These are phyloP conservation scores for Yamadazyma laniorum DNA, from an alignment of 805 yeast genomes.

Conservation along the genomic window DNA sequence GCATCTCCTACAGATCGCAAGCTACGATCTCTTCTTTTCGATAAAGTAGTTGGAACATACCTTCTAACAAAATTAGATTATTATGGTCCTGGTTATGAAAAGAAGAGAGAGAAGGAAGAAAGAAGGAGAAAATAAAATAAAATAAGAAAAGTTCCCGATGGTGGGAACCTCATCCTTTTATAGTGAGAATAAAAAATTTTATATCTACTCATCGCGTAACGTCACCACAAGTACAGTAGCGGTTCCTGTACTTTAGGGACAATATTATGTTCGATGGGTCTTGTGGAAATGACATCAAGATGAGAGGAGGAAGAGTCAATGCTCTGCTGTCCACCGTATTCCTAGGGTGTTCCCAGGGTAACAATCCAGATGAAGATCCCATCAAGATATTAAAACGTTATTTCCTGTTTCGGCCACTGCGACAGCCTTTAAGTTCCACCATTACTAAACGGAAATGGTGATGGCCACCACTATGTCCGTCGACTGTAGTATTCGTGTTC, in stretches of 20 bases:
- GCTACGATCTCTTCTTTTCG: background rate
- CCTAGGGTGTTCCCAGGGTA: too few species aligned
- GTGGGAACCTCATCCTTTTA: constrained; percentile 6
- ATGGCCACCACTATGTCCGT: too few species aligned
- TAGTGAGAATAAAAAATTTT: constrained; percentile 5
- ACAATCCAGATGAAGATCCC: too few species aligned
- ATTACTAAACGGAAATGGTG: too few species aligned
- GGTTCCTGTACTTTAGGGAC: constrained; percentile 3
- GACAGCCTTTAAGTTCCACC: too few species aligned
- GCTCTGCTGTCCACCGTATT: too few species aligned
- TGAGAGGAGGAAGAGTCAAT: too few species aligned
- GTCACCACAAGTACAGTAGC: constrained; percentile 2
- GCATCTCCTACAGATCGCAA: background rate
- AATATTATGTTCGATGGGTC: too few species aligned
- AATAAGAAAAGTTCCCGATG: constrained; percentile 1
- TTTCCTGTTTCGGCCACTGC: too few species aligned
- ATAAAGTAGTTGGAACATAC: constrained; percentile 10
- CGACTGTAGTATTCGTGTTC: too few species aligned
- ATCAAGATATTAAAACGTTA: too few species aligned
- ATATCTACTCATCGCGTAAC: constrained; percentile 8
- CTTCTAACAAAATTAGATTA: constrained; percentile 9
- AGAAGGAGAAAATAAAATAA: constrained; percentile 10
- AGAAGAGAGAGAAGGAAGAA: constrained; percentile 12
- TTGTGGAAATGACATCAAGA: too few species aligned
- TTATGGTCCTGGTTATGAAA: constrained; percentile 9